A percentile compares a stretch with the other conserved stretches of the same genome.
Conservation (phyloP, 2,329 filamentous ascomycete genomes). For the Scedosporium boydii region DNA sequence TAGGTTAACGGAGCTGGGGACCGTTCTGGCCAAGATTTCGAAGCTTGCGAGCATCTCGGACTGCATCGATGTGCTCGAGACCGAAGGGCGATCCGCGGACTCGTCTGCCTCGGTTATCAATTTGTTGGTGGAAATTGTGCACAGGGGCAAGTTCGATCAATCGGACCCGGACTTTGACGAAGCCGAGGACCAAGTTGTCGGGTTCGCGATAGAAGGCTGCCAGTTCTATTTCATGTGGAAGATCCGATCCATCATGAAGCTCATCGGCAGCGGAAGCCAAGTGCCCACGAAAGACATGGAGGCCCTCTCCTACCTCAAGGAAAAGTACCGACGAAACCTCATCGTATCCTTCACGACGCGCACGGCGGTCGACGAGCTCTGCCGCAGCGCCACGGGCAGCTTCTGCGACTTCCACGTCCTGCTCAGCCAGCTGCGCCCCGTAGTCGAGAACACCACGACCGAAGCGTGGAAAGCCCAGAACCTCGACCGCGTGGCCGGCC, state of each 20-base stretch:
- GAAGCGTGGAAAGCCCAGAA: slow-evolving; percentile 21
- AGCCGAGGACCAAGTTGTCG: slow-evolving; percentile 69
- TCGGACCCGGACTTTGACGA: slow-evolving; percentile 62
- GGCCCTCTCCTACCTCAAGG: slow-evolving; percentile 44
- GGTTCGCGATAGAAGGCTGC: slow-evolving; percentile 64
- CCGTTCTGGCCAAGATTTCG: slow-evolving; percentile 68
- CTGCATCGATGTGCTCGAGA: slow-evolving; percentile 66
- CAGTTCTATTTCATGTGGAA: slow-evolving; percentile 98
- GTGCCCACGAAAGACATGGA: slow-evolving; percentile 52
- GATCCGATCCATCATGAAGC: slow-evolving; percentile 48
- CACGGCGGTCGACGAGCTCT: slow-evolving; percentile 65
- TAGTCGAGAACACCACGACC: slow-evolving; percentile 26
- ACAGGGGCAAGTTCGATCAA: slow-evolving; percentile 62
- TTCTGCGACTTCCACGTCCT: slow-evolving; percentile 75
- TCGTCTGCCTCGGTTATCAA: slow-evolving; percentile 49
- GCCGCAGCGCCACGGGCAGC: slow-evolving; percentile 63
- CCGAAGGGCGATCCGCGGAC: slow-evolving; percentile 37
- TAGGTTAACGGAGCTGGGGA: slow-evolving; percentile 60
- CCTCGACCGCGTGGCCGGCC: slow-evolving; percentile 35
- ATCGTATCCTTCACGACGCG: slow-evolving; percentile 60
- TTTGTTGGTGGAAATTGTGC: slow-evolving; percentile 61
- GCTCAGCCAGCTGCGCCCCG: slow-evolving; percentile 61
- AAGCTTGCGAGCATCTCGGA: slow-evolving; percentile 74
- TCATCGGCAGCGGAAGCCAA: slow-evolving; percentile 43
- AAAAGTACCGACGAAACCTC: slow-evolving; percentile 50